Base-by-base conservation (phyloP, 441 rosid genomes). In the Flueggea neowawraea region DNA sequence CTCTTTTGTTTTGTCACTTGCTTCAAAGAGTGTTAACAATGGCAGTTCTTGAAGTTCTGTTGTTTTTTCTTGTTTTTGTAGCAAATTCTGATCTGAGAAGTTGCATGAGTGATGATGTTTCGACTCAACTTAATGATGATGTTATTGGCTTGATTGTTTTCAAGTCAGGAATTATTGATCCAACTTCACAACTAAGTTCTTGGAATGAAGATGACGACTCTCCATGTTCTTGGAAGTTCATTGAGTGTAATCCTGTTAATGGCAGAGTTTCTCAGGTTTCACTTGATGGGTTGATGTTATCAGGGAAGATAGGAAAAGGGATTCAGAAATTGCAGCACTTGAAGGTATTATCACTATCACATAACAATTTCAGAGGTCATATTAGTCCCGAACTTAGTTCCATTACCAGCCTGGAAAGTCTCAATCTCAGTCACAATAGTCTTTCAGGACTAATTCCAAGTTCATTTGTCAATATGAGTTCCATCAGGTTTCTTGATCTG, bases 191-290 rank as follows among this genome's bases (percentile, higher is more conserved):
- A 60, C 96, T 94, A n/a, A 31, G 59, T n/a, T 87, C 97, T 0
- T 94, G 98, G 98, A 88, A 73, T 14, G 93, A 88, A 68, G 96
- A 94, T 16, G 91, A 89, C n/a, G 48, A 73, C 57, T 78, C 90
- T 2, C 97, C 97, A 2, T 94, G 97, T 69, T 84, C 95, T 8
- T 94, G 98, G 98, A 75, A 73, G 16, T 90, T 79, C 80, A 49
- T 94, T 36, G 54, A 67, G 31, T 94, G 98, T 70, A 84, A 87
- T 63, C 86, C 98, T 4, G 44, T 48, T 6, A 82, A 70, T 17
- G 81, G 83, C 12, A 72, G 87, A 43, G 95, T 94, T 60, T 69
- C 90, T 16, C 73, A 81, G 39, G 64, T 94, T 6, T 69, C 71
- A 4, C 89, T 94, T 2, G 80, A 82, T 41, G 85, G 89, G 2